Evolutionary conservation across 441 rosid genomes (phyloP).

Genomic region (Daphne laureola): DNA sequence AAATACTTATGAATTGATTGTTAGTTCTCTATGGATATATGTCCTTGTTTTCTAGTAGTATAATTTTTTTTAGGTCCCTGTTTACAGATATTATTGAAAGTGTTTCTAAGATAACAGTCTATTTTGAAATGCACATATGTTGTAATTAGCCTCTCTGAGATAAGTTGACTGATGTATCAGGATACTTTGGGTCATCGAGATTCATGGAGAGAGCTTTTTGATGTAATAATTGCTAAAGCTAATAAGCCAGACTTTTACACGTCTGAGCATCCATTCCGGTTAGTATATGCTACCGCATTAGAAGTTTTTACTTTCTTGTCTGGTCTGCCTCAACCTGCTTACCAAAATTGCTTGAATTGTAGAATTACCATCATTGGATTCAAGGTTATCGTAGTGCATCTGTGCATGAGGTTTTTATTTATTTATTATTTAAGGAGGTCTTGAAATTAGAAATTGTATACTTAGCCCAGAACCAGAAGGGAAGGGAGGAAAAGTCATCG

Average conservation of each 20-base stretch:
- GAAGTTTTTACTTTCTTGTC: no score
- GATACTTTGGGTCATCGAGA: slow-evolving; percentile 56
- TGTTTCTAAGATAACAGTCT: not conserved
- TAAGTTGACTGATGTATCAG: slow-evolving; percentile 31
- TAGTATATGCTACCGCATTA: slow-evolving; percentile 16
- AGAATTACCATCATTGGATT: no score
- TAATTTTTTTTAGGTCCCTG: not conserved
- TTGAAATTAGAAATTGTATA: no score
- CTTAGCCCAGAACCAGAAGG: no score
- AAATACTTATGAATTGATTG: no score
- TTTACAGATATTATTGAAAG: not conserved
- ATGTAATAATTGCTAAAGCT: slow-evolving; percentile 96
- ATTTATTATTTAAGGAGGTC: no score
- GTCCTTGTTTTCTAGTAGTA: not conserved
- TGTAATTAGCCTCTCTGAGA: not conserved
- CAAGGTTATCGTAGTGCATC: no score
- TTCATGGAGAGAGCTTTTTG: slow-evolving; percentile 94
- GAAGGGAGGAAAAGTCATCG: no score
- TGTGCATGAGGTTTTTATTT: no score
- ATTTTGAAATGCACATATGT: not conserved
- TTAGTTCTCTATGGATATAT: not conserved
- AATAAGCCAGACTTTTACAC: slow-evolving; percentile 94
- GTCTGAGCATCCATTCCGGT: slow-evolving; percentile 98
- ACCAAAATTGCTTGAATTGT: no score
- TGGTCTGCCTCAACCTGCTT: slow-evolving; percentile 1